phyloP scores from a whole-genome alignment of 1,139 yeast species.

The Yamadazyma dushanensis region DNA sequence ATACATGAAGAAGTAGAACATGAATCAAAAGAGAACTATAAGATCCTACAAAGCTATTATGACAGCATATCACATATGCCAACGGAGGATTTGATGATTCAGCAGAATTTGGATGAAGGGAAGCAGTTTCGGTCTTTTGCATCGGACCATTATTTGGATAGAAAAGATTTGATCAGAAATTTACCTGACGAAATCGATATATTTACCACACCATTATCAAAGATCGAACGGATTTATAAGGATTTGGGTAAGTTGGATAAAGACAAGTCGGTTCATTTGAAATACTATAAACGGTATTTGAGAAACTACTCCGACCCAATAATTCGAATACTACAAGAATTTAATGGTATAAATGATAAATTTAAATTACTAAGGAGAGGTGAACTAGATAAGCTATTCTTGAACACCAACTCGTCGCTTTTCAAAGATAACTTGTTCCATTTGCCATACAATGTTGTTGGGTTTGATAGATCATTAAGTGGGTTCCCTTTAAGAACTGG shows the following conservation, averaged over 20 bases:
- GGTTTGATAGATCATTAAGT: constrained; percentile 41
- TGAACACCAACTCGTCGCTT: constrained; percentile 29
- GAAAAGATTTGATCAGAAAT: constrained; percentile 32
- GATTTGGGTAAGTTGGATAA: constrained; percentile 35
- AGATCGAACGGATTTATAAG: constrained; percentile 33
- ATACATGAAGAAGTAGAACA: constrained; percentile 6
- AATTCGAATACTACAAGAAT: constrained; percentile 32
- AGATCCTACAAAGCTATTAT: constrained; percentile 20
- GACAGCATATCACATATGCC: constrained; percentile 42
- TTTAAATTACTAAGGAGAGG: constrained; percentile 37
- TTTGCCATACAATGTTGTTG: constrained; percentile 43
- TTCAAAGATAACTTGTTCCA: constrained; percentile 32
- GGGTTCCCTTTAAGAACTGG: constrained; percentile 42
- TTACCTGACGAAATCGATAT: constrained; percentile 43
- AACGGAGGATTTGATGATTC: constrained; percentile 37
- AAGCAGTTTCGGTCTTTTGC: constrained; percentile 35
- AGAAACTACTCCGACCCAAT: constrained; percentile 36
- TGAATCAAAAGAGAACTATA: constrained; percentile 9
- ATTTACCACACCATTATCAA: constrained; percentile 25
- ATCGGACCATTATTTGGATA: constrained; percentile 38
- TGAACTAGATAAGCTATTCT: constrained; percentile 31
- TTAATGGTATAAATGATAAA: constrained; percentile 38
- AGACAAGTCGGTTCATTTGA: constrained; percentile 40
- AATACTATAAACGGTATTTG: constrained; percentile 35
- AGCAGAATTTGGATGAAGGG: constrained; percentile 39